Evolutionary conservation across 805 yeast genomes (phyloP).

Genomic region (Groenewaldozyma tartarivorans): DNA sequence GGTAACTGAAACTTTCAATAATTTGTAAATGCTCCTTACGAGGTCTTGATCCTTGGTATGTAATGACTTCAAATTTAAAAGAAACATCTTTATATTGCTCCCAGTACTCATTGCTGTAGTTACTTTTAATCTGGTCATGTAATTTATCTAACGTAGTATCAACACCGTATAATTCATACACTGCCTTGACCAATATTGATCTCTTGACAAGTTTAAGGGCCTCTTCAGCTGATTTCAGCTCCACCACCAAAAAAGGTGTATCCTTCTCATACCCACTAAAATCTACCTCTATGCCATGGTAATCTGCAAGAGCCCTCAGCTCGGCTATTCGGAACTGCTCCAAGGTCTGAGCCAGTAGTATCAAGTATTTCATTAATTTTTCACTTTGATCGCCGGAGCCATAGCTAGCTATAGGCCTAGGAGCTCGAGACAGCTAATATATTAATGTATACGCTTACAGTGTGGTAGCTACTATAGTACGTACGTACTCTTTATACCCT

Average conservation of each 20-base stretch:
- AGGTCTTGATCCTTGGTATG: slow-evolving; percentile 60
- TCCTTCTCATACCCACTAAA: slow-evolving; percentile 46
- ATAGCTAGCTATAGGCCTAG: too few relatives aligned
- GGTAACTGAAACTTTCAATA: slow-evolving; percentile 62
- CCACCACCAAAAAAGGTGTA: slow-evolving; percentile 62
- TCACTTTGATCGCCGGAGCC: too few relatives aligned
- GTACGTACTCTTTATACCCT: too few relatives aligned
- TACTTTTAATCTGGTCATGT: slow-evolving; percentile 40
- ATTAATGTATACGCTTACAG: too few relatives aligned
- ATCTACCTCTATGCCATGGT: slow-evolving; percentile 43
- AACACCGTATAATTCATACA: slow-evolving; percentile 79
- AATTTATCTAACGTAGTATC: slow-evolving; percentile 48
- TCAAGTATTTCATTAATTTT: slow-evolving; percentile 41
- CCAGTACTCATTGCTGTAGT: slow-evolving; percentile 23
- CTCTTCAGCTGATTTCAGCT: slow-evolving; percentile 53
- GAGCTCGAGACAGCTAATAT: too few relatives aligned
- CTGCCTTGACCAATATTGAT: slow-evolving; percentile 60
- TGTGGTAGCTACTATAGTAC: too few relatives aligned
- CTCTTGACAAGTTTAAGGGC: slow-evolving; percentile 59
- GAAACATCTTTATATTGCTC: slow-evolving; percentile 34
- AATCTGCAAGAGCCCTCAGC: slow-evolving; percentile 70
- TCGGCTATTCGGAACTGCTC: slow-evolving; percentile 74
- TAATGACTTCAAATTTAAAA: slow-evolving; percentile 77
- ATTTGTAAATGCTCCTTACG: slow-evolving; percentile 43
- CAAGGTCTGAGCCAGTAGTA: slow-evolving; percentile 82